phyloP scores from a whole-genome alignment of 208 protist genomes.

The Trypanosoma avium region DNA sequence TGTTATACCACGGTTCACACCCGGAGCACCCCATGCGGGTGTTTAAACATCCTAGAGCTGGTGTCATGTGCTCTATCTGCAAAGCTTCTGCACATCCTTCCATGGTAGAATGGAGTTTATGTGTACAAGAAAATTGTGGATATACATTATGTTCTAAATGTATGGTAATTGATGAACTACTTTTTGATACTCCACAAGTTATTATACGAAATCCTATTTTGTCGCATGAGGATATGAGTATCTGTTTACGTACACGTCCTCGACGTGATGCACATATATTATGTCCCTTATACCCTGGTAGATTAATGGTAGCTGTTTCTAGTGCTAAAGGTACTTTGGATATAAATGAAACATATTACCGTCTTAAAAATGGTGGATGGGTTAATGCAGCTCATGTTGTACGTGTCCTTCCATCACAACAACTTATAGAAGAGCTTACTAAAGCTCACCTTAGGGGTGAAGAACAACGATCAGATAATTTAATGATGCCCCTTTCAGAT shows the following conservation, averaged over 20 bases:
- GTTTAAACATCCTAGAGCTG: conserved; percentile 12
- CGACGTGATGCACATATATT: conserved; percentile 51
- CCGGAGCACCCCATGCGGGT: conserved; percentile 49
- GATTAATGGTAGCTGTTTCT: conserved; percentile 68
- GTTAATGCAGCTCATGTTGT: conserved; percentile 68
- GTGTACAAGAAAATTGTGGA: conserved; percentile 41
- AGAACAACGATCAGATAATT: background rate
- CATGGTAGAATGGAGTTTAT: conserved; percentile 58
- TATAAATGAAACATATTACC: conserved; percentile 52
- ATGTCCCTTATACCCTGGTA: conserved; percentile 58
- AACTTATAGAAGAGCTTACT: conserved; percentile 41
- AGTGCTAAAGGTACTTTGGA: conserved; percentile 50
- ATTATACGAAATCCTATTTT: conserved; percentile 70
- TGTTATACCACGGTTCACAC: conserved; percentile 64
- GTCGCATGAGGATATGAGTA: conserved; percentile 38
- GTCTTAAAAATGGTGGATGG: conserved; percentile 72
- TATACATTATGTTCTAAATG: conserved; percentile 77
- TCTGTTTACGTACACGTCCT: conserved; percentile 65
- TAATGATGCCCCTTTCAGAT: conserved; percentile 15
- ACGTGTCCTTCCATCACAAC: conserved; percentile 44
- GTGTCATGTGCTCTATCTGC: conserved; percentile 65
- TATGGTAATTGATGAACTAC: conserved; percentile 69
- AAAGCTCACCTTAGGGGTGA: conserved; percentile 32
- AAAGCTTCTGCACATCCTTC: conserved; percentile 43
- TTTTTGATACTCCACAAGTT: conserved; percentile 56